phyloP scores from a whole-genome alignment of 1,139 yeast species.

The Kurtzmaniella quercitrusa region DNA sequence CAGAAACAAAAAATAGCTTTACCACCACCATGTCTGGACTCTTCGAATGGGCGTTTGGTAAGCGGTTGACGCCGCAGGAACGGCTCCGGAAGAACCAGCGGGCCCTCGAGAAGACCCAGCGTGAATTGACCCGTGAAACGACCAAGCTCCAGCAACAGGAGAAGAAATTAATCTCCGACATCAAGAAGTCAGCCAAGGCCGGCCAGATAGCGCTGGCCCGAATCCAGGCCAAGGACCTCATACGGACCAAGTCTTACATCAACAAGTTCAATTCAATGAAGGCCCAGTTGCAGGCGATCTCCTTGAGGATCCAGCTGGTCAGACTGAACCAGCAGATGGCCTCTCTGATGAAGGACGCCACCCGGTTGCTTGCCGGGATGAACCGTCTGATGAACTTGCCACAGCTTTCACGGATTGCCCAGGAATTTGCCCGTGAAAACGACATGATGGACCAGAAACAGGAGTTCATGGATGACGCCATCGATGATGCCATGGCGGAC shows the following conservation, averaged over 20 bases:
- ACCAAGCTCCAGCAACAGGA: conserved; percentile 85
- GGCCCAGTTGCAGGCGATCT: conserved; percentile 92
- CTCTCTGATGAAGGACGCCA: conserved; percentile 92
- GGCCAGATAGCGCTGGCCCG: conserved; percentile 89
- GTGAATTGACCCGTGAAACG: conserved; percentile 87
- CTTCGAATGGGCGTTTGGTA: conserved; percentile 95
- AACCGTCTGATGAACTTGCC: conserved; percentile 88
- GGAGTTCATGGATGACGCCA: conserved; percentile 97
- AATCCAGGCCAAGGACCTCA: conserved; percentile 92
- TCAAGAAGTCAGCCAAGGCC: conserved; percentile 83
- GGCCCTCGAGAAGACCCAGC: conserved; percentile 87
- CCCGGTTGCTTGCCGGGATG: conserved; percentile 79
- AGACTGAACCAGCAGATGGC: conserved; percentile 96
- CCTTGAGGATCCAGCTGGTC: conserved; percentile 83
- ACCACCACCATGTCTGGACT: conserved; percentile 41
- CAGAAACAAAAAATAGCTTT: neutral
- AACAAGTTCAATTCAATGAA: conserved; percentile 91
- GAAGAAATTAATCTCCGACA: conserved; percentile 77
- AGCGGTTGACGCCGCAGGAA: conserved; percentile 91
- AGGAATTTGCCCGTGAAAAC: conserved; percentile 91
- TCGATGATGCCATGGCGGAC: conserved; percentile 91
- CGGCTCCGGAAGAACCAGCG: conserved; percentile 91
- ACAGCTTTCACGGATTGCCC: conserved; percentile 81
- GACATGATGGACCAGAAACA: conserved; percentile 98
- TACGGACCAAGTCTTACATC: conserved; percentile 77